Percentiles rank a stretch among this genome's conserved stretches.
Evolutionary conservation across 352 stramenopile genomes (phyloP).

Genomic region (Elongisporangium anandrum): DNA sequence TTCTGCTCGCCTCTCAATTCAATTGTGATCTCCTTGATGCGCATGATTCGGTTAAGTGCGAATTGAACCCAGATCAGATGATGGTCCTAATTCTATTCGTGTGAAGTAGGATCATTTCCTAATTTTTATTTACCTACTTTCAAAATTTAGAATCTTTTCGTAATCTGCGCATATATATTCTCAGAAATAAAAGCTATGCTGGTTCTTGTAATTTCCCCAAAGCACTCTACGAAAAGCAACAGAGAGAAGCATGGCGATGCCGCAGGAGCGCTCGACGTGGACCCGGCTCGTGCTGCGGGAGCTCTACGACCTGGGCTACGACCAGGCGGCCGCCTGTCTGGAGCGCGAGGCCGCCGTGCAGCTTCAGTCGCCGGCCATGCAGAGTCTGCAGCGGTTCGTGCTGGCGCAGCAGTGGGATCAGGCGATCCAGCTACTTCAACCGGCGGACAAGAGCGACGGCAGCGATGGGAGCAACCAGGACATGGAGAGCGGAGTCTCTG

Average conservation of each 20-base stretch:
- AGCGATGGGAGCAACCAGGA: constrained; percentile 1
- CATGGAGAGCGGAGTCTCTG: not conserved
- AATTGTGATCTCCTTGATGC: not conserved
- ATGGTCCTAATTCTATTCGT: not conserved
- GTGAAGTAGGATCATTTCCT: not conserved
- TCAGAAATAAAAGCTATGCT: not conserved
- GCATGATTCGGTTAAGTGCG: not conserved
- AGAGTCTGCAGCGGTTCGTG: constrained; percentile 38
- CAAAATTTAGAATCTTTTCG: not conserved
- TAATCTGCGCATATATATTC: not conserved
- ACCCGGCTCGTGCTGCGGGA: constrained; percentile 66
- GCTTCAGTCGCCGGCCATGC: constrained; percentile 51
- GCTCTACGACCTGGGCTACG: constrained; percentile 67
- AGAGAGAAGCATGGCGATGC: not conserved
- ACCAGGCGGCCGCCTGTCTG: constrained; percentile 29
- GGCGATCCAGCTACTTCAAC: constrained; percentile 37
- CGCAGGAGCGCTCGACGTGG: constrained; percentile 51
- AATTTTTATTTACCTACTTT: not conserved
- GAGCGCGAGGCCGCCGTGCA: constrained; percentile 57
- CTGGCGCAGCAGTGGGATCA: constrained; percentile 41
- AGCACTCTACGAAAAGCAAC: not conserved
- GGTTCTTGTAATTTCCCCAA: not conserved
- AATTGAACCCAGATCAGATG: not conserved
- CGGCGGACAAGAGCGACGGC: not conserved
- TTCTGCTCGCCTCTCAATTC: not conserved